Conservation (phyloP, 306 rosid species). For the Erythrophleum fordii region DNA sequence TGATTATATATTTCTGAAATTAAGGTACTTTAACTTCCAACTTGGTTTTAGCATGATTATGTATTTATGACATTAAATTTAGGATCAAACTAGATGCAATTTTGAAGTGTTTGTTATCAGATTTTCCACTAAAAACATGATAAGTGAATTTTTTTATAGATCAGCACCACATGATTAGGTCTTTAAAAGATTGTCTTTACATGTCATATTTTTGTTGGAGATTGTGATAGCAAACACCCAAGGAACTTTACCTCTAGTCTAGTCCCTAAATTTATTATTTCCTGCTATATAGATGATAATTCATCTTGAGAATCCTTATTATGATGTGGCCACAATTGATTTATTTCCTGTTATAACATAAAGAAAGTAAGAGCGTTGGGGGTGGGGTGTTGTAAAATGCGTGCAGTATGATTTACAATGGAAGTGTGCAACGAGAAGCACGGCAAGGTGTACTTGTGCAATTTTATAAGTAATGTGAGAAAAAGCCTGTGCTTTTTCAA, state of each 20-base stretch:
- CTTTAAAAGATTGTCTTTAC: neutral
- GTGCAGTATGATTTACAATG: neutral
- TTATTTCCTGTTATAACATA: neutral
- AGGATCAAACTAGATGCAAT: neutral
- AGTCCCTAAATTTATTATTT: neutral
- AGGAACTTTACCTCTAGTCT: neutral
- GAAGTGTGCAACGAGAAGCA: neutral
- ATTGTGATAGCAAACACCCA: neutral
- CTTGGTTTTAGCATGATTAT: neutral
- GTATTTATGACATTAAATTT: neutral
- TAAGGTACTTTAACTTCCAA: constrained; percentile 56
- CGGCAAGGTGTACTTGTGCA: neutral
- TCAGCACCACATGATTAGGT: neutral
- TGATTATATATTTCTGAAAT: constrained; percentile 85
- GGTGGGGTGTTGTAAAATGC: too few relatives aligned
- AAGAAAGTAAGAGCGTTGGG: neutral
- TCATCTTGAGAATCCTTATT: neutral
- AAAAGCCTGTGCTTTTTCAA: neutral
- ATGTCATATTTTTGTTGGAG: neutral
- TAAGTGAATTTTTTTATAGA: neutral
- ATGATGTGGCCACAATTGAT: neutral
- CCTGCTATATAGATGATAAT: neutral
- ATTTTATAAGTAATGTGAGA: neutral
- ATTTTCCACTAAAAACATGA: neutral
- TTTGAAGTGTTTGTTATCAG: neutral